Conservation (phyloP, 441 rosid genomes). For the Jatropha podagrica region DNA sequence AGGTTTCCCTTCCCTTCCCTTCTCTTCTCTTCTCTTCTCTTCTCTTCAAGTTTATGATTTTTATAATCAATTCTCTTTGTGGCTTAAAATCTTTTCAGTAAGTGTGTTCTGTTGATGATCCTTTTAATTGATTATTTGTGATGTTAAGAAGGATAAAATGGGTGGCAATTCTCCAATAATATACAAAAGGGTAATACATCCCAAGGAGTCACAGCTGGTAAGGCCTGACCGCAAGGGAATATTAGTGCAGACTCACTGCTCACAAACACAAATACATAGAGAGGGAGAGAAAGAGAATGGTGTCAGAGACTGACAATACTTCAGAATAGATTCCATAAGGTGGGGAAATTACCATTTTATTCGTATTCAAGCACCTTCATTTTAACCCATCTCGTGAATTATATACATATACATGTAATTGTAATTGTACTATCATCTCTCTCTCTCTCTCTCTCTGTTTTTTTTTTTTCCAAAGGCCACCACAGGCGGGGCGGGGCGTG, state of each 20-base stretch:
- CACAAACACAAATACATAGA: neutral
- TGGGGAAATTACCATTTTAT: neutral
- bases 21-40: too few relatives aligned
- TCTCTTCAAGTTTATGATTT: too few relatives aligned
- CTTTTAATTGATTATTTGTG: neutral
- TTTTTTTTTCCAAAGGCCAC: neutral
- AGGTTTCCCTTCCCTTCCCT: too few relatives aligned
- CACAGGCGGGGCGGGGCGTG: neutral
- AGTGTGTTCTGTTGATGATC: too few relatives aligned
- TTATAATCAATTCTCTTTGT: too few relatives aligned
- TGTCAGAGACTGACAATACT: constrained; percentile 28
- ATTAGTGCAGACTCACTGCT: constrained; percentile 29
- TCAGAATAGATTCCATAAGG: constrained; percentile 47
- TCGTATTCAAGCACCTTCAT: neutral
- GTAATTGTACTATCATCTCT: neutral
- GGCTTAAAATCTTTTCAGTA: too few relatives aligned
- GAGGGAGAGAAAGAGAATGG: constrained; percentile 6
- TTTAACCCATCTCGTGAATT: neutral
- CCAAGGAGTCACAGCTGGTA: constrained; percentile 25
- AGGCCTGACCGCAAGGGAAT: constrained; percentile 38
- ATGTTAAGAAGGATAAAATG: neutral
- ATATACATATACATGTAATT: neutral
- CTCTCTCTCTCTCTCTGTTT: too few relatives aligned
- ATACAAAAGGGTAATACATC: constrained; percentile 18
- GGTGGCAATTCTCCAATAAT: neutral